Evolutionary conservation across 1,284 basidiomycete genomes (phyloP).

Genomic region (Sutorius eximius): DNA sequence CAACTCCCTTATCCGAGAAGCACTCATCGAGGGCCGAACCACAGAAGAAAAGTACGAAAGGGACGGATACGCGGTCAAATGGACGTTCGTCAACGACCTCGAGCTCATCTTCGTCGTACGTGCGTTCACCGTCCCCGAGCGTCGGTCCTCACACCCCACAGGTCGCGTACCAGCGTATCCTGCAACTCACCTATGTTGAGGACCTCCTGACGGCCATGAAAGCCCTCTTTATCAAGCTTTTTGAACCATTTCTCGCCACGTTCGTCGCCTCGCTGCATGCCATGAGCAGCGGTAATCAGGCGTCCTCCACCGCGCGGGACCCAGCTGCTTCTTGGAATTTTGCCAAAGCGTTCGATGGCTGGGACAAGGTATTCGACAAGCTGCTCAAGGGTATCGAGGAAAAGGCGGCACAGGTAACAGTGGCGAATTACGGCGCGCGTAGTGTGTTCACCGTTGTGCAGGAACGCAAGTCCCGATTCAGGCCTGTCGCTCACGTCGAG

Average conservation of each 20-base stretch:
- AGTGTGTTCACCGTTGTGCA: constrained; percentile 31
- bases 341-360: constrained; percentile 69
- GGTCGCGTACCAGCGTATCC: constrained; percentile 96
- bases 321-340: constrained; percentile 62
- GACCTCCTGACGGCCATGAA: constrained; percentile 82
- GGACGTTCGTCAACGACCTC: constrained; percentile 90
- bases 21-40: constrained; percentile 82
- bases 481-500: constrained; percentile 43
- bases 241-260: constrained; percentile 76
- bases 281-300: constrained; percentile 45
- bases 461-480: constrained; percentile 68
- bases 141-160: constrained; percentile 41
- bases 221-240: constrained; percentile 82
- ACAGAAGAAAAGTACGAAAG: constrained; percentile 83
- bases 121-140: constrained; percentile 9
- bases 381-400: constrained; percentile 75
- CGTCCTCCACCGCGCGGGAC: constrained; percentile 37
- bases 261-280: constrained; percentile 82
- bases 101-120: constrained; percentile 93
- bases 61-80: constrained; percentile 89
- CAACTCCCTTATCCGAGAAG: constrained; percentile 87
- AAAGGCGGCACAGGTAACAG: constrained; percentile 63
- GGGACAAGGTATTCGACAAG: constrained; percentile 82
- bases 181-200: constrained; percentile 93
- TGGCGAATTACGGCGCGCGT: background rate